phyloP scores from a whole-genome alignment of 192 early-diverging fungal species.

The Ambispora gerdemannii region DNA sequence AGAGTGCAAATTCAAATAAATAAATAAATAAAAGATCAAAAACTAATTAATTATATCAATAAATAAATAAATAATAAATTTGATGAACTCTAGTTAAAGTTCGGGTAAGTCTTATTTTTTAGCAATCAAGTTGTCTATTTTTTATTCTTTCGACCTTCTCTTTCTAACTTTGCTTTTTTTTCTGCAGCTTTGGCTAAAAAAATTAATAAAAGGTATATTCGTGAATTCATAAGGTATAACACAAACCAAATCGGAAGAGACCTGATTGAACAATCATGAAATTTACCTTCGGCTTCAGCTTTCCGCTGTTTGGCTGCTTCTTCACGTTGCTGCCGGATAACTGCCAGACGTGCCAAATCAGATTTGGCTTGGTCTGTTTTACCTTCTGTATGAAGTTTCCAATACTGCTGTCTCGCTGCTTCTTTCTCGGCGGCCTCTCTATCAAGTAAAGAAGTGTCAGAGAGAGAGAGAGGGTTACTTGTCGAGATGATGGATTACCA shows the following conservation, averaged over 20 bases:
- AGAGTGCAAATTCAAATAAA: too few relatives aligned
- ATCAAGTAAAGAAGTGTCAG: constrained; percentile 6
- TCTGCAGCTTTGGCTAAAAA: constrained; percentile 28
- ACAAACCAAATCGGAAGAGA: background rate
- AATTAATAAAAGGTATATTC: background rate
- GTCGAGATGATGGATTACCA: background rate
- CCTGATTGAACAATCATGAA: background rate
- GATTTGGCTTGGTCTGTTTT: constrained; percentile 55
- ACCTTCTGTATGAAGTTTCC: constrained; percentile 51
- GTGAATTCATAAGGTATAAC: background rate
- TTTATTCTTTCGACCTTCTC: constrained; percentile 16
- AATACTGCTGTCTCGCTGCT: constrained; percentile 47
- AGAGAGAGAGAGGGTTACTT: too few relatives aligned
- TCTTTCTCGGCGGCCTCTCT: constrained; percentile 54
- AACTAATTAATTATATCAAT: too few relatives aligned
- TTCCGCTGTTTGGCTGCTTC: constrained; percentile 48
- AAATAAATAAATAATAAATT: too few relatives aligned
- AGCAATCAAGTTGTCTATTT: too few relatives aligned
- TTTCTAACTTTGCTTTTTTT: constrained; percentile 25
- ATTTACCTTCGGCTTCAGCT: constrained; percentile 43
- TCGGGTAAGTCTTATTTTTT: too few relatives aligned
- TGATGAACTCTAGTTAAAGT: too few relatives aligned
- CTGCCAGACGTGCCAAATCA: constrained; percentile 49
- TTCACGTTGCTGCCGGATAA: constrained; percentile 52
- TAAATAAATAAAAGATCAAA: too few relatives aligned